These are phyloP conservation scores for Botrytis cinerea DNA, from an alignment of 2,329 filamentous ascomycete genomes.

Conservation along the genomic window DNA sequence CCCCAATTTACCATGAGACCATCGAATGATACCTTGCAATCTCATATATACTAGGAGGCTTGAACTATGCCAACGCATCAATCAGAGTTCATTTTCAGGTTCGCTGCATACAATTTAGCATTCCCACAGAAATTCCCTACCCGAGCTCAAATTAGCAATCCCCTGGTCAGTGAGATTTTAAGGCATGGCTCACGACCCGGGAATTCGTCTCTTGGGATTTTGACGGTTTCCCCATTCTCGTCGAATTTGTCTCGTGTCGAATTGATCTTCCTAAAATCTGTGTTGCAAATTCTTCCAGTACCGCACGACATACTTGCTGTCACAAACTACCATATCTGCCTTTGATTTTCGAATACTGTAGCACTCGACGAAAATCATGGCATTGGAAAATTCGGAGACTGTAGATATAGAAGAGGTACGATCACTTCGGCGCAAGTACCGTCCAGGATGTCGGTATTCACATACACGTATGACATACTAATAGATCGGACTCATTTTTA, in stretches of 20 bases:
- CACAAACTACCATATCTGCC: too few relatives aligned
- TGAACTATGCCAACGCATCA: slow-evolving; percentile 19
- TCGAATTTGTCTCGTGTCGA: not conserved
- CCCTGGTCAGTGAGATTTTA: slow-evolving; percentile 22
- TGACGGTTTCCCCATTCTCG: slow-evolving; percentile 8
- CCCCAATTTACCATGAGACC: not conserved
- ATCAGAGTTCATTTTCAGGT: slow-evolving; percentile 10
- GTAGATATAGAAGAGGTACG: slow-evolving; percentile 3
- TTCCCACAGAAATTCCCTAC: slow-evolving; percentile 12
- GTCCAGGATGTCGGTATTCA: not conserved
- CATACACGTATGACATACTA: not conserved
- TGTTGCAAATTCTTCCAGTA: not conserved
- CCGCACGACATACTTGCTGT: not conserved
- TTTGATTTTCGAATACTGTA: not conserved
- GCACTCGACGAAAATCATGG: not conserved
- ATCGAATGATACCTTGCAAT: not conserved
- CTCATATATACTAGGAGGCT: slow-evolving; percentile 13
- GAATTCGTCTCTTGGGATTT: slow-evolving; percentile 25
- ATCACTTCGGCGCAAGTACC: not conserved
- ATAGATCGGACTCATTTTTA: not conserved
- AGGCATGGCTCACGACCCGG: slow-evolving; percentile 24
- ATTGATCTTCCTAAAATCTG: not conserved
- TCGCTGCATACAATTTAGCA: not conserved
- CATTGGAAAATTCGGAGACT: not conserved
- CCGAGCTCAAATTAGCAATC: slow-evolving; percentile 6